Base-by-base conservation (phyloP, 495 filamentous ascomycete species). In the Staphylotrichum tortipilum region DNA sequence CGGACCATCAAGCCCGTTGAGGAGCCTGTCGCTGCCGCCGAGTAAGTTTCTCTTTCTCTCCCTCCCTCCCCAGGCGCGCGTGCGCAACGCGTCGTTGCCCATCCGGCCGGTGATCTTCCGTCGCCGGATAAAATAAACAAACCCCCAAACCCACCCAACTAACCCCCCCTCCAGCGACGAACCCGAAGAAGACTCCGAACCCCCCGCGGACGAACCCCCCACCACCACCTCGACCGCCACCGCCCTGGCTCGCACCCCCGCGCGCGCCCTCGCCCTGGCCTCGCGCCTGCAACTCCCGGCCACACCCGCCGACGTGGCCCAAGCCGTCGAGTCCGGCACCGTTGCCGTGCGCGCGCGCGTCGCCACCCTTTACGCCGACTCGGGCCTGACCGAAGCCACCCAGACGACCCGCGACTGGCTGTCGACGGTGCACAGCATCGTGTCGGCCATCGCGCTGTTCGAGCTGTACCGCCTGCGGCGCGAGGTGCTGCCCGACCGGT, bases 251-350 rank as follows among this genome's bases (percentile, higher is more conserved):
- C 82, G 78, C 51, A 82, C 84, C 15, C 81, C 81, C 4, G 73
- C 63, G 31, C 70, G 76, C 55, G 73, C 76, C 7, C 74, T 79
- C 48, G 63, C 73, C 11, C 56, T 67, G 55, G 73, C 78, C 15
- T 62, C 67, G 36, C 73, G 68, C 52, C 68, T 82, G 47, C 73
- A 78, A 6, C 73, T 95, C 28, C 91, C 92, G 3, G 82, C 89
- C 1, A 92, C 89, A 0, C 91, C 91, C 0, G 82, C 88, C 17
- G 78, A 86, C 40, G 82, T 97, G 40, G 86, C 84, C n/a, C 78
- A 88, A 54, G 81, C 76, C 30, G 88, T 94, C 55, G 90, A 96
- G 63, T 78, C 77, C 52, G 75, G 80, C 54, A 86, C 88, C 2
- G 65, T 79, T 18, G 78, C 73, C 24, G 66, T 91, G 39, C 79